Evolutionary conservation across 495 filamentous ascomycete species (phyloP), one percentile per base, ranked within the genome.

Genomic region (Massariosphaeria phaeospora): DNA sequence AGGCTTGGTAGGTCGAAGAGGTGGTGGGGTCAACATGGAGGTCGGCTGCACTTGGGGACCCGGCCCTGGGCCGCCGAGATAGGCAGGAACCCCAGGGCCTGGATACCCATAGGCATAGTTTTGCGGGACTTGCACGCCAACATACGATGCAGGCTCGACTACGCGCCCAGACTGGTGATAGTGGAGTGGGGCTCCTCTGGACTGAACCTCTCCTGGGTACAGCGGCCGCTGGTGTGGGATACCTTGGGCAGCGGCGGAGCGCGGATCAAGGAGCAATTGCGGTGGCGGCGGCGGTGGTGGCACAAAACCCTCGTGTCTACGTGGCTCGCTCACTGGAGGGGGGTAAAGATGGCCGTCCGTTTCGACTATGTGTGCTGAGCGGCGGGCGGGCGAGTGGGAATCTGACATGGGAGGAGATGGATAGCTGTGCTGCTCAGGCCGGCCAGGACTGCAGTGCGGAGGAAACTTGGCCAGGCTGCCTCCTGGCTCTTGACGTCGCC

Each of bases 1-100:
- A 6, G 84, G 74, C 58, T 84, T 88, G 41, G 30, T 59, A 17
- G 46, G 52, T 57, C 59, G 35, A 11, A 48, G 18, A 13, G 63
- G 46, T 27, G 23, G 59, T 21, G 63, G 55, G 38, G 59, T 46
- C 51, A 48, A 42, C 5, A 63, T 42, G 12, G 76, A 55, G 41
- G 52, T 59, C 48, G 59, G 56, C 56, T 55, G 62, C 30, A 30
- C 59, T 56, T 57, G 53, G 57, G 53, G 66, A 62, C 48, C 63
- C 59, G 59, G 42, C 12, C 51, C 52, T 42, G 52, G 60, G 31
- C 39, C 29, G 23, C 60, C 55, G 35, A 61, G 43, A 33, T 42
- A 52, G 45, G 61, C 38, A 57, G 52, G 61, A 49, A 54, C 52
- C 33, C 52, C 52, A 49, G 18, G 9, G 26, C 45, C 17, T 46